These are phyloP conservation scores for Salix brachista DNA, from an alignment of 345 rosid species.

Conservation along the genomic window DNA sequence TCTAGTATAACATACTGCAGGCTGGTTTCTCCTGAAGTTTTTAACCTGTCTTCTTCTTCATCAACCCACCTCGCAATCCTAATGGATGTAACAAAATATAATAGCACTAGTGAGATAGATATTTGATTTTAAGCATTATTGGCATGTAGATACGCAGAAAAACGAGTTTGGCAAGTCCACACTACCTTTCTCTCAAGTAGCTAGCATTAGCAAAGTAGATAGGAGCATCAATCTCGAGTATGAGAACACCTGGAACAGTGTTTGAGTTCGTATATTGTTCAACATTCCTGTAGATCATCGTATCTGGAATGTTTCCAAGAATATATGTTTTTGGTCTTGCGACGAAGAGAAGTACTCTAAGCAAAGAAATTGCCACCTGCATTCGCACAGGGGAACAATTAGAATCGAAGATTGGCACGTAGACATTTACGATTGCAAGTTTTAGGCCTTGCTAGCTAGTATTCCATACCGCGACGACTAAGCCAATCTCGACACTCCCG, in stretches of 20 bases:
- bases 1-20: constrained; percentile 69
- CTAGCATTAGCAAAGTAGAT: constrained; percentile 79
- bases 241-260: constrained; percentile 52
- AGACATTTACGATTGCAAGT: background rate
- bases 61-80: constrained; percentile 81
- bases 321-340: constrained; percentile 72
- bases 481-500: constrained; percentile 75
- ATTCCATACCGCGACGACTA: constrained; percentile 56
- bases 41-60: constrained; percentile 73
- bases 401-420: background rate
- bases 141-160: background rate
- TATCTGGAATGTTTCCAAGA: constrained; percentile 65
- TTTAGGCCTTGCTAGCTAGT: background rate
- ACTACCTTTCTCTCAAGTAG: constrained; percentile 80
- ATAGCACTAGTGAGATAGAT: background rate
- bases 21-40: constrained; percentile 38
- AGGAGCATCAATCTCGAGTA: constrained; percentile 76
- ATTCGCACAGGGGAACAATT: background rate
- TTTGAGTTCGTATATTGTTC: constrained; percentile 65
- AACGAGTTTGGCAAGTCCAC: background rate
- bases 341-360: constrained; percentile 65
- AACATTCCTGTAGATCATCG: constrained; percentile 52
- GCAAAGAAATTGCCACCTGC: constrained; percentile 65
- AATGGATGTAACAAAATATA: background rate
- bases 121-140: background rate